phyloP scores from a whole-genome alignment of 257 asterid species.

The Solanum ossicruentum region DNA sequence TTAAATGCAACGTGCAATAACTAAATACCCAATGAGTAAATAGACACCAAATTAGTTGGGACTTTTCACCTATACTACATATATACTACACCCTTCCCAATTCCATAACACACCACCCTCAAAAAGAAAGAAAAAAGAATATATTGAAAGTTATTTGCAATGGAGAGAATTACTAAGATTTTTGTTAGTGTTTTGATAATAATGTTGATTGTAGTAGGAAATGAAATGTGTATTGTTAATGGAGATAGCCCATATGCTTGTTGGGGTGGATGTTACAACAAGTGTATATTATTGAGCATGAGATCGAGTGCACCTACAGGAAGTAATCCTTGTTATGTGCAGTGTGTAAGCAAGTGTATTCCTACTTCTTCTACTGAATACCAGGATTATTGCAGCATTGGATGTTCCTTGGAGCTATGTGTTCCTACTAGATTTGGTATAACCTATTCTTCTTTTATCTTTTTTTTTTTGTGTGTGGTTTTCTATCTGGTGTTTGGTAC shows the following conservation, averaged over 20 bases:
- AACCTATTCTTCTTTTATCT: not conserved
- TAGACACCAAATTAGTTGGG: constrained; percentile 20
- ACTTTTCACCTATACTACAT: constrained; percentile 9
- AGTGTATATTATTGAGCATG: constrained; percentile 12
- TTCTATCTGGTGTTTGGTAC: too few species aligned
- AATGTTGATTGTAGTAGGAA: not conserved
- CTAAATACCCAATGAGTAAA: constrained; percentile 10
- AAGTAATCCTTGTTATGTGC: constrained; percentile 20
- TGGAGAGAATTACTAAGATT: not conserved
- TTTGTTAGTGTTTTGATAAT: constrained; percentile 3
- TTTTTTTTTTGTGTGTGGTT: too few species aligned
- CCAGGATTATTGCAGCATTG: constrained; percentile 33
- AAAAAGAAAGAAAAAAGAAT: not conserved
- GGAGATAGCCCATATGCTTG: constrained; percentile 26
- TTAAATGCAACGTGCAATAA: not conserved
- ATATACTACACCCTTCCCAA: not conserved
- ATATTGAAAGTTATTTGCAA: constrained; percentile 1
- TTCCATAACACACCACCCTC: not conserved
- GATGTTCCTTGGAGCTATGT: constrained; percentile 29
- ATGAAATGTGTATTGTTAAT: not conserved
- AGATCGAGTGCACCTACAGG: not conserved
- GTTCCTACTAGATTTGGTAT: constrained; percentile 15
- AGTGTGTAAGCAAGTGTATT: constrained; percentile 27
- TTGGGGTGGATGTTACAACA: constrained; percentile 55
- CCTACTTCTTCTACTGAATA: constrained; percentile 19